Conservation (phyloP, 805 yeast genomes). For the Cyberlindnera maclurae region DNA sequence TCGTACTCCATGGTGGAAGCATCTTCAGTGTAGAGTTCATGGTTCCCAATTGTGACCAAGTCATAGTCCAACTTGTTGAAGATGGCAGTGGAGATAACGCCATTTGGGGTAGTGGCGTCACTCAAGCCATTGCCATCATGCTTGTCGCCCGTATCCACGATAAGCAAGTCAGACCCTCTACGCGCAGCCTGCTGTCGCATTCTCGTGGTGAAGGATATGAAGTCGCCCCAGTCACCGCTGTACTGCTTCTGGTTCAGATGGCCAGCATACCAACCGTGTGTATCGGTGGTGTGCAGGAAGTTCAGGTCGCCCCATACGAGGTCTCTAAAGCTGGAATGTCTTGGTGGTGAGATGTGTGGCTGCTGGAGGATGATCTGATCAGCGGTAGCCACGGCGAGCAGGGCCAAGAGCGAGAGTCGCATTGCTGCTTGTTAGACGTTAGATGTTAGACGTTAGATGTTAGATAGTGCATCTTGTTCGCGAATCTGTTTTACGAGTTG, state of each 20-base stretch:
- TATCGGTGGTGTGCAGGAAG: constrained; percentile 91
- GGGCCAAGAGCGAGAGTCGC: not conserved
- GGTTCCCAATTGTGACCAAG: constrained; percentile 81
- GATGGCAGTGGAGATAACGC: constrained; percentile 51
- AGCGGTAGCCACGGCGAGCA: not conserved
- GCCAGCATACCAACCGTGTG: constrained; percentile 96
- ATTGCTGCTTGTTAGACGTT: no score
- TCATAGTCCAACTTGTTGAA: constrained; percentile 67
- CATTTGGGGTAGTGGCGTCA: constrained; percentile 74
- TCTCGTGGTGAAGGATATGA: constrained; percentile 55
- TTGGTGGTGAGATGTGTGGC: constrained; percentile 24
- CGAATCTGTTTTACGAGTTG: no score
- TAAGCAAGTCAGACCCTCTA: constrained; percentile 52
- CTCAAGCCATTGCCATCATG: constrained; percentile 92
- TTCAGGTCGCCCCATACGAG: constrained; percentile 67
- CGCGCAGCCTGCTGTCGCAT: constrained; percentile 38
- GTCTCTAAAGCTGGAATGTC: constrained; percentile 39
- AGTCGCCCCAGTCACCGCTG: constrained; percentile 91
- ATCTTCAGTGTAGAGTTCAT: constrained; percentile 70
- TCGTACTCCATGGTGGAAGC: constrained; percentile 62
- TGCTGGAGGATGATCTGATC: constrained; percentile 15
- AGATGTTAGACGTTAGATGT: no score
- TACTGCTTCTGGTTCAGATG: constrained; percentile 73
- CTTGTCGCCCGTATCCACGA: constrained; percentile 87
- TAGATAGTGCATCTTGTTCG: no score